These are phyloP conservation scores for Nakaseomyces bracarensis DNA, from an alignment of 1,139 yeast genomes.

Conservation along the genomic window DNA sequence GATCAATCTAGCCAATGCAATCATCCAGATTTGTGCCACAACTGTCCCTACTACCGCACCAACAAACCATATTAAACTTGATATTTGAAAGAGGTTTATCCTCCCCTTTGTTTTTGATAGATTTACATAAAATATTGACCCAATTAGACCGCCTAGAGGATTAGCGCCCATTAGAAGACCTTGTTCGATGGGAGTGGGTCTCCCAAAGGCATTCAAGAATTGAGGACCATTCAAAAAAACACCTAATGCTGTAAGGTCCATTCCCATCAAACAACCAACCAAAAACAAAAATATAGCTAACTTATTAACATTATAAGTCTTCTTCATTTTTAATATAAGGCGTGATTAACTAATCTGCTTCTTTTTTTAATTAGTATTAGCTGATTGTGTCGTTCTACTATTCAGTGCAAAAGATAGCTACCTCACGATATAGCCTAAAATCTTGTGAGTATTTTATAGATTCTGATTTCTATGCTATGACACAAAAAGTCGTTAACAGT, in stretches of 20 bases:
- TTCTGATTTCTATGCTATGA: neutral
- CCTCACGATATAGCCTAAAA: neutral
- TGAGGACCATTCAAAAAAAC: conserved; percentile 43
- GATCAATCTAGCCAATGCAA: conserved; percentile 51
- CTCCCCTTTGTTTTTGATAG: conserved; percentile 30
- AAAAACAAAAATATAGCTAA: conserved; percentile 33
- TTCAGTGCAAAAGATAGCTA: too few species aligned
- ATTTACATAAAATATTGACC: conserved; percentile 30
- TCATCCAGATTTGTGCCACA: conserved; percentile 26
- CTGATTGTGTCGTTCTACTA: too few species aligned
- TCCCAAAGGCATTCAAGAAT: conserved; percentile 39
- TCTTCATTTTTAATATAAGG: neutral
- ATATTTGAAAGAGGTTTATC: conserved; percentile 23
- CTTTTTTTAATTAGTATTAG: too few species aligned
- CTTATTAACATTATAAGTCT: neutral
- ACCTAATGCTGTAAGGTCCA: conserved; percentile 62
- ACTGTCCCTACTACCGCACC: conserved; percentile 33
- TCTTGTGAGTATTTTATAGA: neutral
- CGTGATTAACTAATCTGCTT: neutral
- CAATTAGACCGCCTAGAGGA: conserved; percentile 37
- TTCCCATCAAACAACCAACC: conserved; percentile 57
- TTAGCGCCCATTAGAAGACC: conserved; percentile 39
- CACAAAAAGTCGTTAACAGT: neutral
- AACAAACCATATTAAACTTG: conserved; percentile 30
- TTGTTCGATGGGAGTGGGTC: conserved; percentile 36